Conservation (phyloP, 495 filamentous ascomycete genomes). For the Hyaloscypha finlandica region DNA sequence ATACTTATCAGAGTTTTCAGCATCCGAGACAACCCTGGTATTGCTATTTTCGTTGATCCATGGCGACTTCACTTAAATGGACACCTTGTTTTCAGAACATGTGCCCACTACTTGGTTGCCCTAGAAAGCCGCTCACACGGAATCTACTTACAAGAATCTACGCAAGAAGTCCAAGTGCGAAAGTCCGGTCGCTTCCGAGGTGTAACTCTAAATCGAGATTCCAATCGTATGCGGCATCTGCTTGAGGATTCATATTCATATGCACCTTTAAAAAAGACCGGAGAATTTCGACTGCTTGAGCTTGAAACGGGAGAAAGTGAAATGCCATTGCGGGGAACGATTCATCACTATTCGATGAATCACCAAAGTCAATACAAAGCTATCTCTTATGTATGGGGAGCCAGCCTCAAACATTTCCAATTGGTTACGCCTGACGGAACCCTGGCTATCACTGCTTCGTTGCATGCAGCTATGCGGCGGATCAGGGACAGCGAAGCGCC, state of each 20-base stretch:
- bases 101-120: no score
- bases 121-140: no score
- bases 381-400: conserved; percentile 20
- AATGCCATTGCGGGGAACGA: conserved; percentile 6
- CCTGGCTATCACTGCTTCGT: conserved; percentile 5
- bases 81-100: not conserved
- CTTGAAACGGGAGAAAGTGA: conserved; percentile 4
- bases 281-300: conserved; percentile 8
- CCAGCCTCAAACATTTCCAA: not conserved
- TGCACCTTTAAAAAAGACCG: not conserved
- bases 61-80: not conserved
- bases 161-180: no score
- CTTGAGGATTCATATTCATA: no score
- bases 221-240: no score
- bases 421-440: conserved; percentile 7
- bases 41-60: not conserved
- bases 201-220: no score
- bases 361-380: not conserved
- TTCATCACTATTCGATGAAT: not conserved
- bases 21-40: not conserved
- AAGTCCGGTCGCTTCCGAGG: no score
- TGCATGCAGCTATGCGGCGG: conserved; percentile 4
- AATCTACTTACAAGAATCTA: no score
- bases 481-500: conserved; percentile 8
- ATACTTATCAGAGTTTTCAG: not conserved